These are phyloP conservation scores for Myriosclerotinia curreyana DNA, from an alignment of 2,329 filamentous ascomycete species.

Conservation along the genomic window DNA sequence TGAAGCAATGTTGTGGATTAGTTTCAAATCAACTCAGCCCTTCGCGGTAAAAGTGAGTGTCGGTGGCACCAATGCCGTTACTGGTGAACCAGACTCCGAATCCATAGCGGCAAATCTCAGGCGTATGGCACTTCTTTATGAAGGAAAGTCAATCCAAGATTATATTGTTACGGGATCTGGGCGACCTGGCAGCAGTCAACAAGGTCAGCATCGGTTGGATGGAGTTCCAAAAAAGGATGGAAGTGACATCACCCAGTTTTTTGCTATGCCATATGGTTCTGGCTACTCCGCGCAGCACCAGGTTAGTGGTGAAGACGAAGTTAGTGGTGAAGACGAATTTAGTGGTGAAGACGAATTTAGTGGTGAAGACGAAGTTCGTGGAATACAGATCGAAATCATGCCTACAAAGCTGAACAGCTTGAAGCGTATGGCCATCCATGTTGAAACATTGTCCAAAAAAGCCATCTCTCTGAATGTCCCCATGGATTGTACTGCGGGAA, in stretches of 20 bases:
- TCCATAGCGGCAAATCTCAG: constrained; percentile 1
- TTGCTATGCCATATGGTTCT: background rate
- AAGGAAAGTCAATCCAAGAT: constrained; percentile 40
- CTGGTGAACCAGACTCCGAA: constrained; percentile 32
- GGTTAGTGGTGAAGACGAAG: no score
- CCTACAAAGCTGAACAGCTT: background rate
- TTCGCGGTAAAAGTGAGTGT: constrained; percentile 44
- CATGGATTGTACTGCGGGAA: no score
- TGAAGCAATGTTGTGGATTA: constrained; percentile 48
- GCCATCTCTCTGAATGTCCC: constrained; percentile 46
- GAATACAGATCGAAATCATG: constrained; percentile 18
- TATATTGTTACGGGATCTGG: constrained; percentile 34
- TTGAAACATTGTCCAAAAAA: constrained; percentile 65
- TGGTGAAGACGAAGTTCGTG: constrained; percentile 1
- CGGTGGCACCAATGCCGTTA: constrained; percentile 45
- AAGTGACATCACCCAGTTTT: constrained; percentile 23
- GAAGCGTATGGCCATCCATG: constrained; percentile 51
- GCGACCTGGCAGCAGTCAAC: no score
- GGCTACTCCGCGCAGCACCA: constrained; percentile 24
- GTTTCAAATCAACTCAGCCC: constrained; percentile 31
- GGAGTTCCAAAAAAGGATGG: constrained; percentile 22
- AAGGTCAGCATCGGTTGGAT: constrained; percentile 22
- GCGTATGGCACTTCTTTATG: constrained; percentile 3
- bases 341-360: constrained; percentile 19
- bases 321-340: constrained; percentile 1